phyloP scores from a whole-genome alignment of 2,329 filamentous ascomycete genomes.

The Arthrinium phaeospermum region DNA sequence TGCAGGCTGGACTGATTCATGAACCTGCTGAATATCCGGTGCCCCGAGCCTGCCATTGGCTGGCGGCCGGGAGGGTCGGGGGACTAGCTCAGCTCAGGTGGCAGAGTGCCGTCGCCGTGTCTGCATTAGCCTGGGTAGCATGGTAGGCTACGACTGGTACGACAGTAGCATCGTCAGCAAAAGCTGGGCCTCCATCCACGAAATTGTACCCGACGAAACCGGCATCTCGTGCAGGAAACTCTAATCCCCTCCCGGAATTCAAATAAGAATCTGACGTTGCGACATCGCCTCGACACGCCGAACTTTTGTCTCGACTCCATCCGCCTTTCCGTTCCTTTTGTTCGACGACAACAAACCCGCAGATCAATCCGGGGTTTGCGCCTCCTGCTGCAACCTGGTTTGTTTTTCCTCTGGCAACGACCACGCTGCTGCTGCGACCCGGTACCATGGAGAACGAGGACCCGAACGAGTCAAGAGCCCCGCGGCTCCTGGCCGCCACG shows the following conservation, averaged over 20 bases:
- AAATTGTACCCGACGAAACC: too few species aligned
- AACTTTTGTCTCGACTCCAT: neutral
- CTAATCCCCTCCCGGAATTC: neutral
- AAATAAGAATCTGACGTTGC: neutral
- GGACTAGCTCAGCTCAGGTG: neutral
- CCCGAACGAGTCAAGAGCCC: neutral
- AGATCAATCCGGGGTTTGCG: neutral
- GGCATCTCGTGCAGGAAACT: neutral
- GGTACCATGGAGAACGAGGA: neutral
- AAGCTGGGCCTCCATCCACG: neutral
- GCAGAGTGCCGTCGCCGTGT: neutral
- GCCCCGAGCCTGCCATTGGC: neutral
- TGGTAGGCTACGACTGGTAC: too few species aligned
- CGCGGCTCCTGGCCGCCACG: slow-evolving; percentile 30
- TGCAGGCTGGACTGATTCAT: neutral
- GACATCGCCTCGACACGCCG: neutral
- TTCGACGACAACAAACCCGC: neutral
- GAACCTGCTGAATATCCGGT: neutral
- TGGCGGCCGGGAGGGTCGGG: neutral
- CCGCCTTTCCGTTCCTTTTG: neutral
- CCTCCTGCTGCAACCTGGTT: neutral
- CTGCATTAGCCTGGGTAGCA: neutral
- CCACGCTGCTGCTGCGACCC: neutral
- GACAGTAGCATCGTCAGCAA: too few species aligned
- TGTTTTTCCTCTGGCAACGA: neutral